Evolutionary conservation across 2,329 filamentous ascomycete genomes (phyloP), one percentile per base, ranked within the genome.

Genomic region (Zymoseptoria pseudotritici): DNA sequence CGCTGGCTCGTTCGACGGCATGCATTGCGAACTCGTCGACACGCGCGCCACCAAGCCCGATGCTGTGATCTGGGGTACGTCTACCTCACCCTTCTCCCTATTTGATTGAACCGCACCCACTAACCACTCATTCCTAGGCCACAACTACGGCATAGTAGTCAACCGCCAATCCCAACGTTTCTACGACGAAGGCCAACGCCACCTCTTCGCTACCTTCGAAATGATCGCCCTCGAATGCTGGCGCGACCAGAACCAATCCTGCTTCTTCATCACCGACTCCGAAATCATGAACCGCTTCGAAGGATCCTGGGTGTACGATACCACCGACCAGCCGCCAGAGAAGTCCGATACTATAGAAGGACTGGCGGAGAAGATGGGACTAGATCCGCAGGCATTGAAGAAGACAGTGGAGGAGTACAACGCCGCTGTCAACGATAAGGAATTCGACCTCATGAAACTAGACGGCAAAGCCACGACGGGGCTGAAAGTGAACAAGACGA

Each of bases 121-220:
- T n/a, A n/a, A n/a, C n/a, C n/a, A n/a, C n/a, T n/a, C n/a, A n/a
- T n/a, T n/a, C n/a, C n/a, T n/a, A n/a, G n/a, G n/a, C n/a, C n/a
- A n/a, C n/a, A 66, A 75, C 64, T 77, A 77, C 60, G 75, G 74
- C n/a, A 77, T 78, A 56, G 73, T 77, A 0, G 75, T 78, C 36
- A 77, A 78, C 64, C 65, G 72, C 22, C 63, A 76, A 9, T 75
- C 69, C 64, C 69, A 76, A 54, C 71, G 93, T 2, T 97, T 97
- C 76, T 97, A 97, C 77, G 92, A 97, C 70, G 93, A 97, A 74
- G 97, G 93, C 81, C 96, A 97, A 78, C 84, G 93, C 67, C 84
- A 77, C 60, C 72, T 78, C 13, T 78, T 78, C 61, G 74, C 75
- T 5, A 77, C 75, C 1, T 77, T 77, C 61, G 75, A 78, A 63